A percentile compares a stretch with the other conserved stretches of the same genome.
Evolutionary conservation across 2,329 filamentous ascomycete genomes (phyloP).

Genomic region (Pseudogymnoascus sp.): DNA sequence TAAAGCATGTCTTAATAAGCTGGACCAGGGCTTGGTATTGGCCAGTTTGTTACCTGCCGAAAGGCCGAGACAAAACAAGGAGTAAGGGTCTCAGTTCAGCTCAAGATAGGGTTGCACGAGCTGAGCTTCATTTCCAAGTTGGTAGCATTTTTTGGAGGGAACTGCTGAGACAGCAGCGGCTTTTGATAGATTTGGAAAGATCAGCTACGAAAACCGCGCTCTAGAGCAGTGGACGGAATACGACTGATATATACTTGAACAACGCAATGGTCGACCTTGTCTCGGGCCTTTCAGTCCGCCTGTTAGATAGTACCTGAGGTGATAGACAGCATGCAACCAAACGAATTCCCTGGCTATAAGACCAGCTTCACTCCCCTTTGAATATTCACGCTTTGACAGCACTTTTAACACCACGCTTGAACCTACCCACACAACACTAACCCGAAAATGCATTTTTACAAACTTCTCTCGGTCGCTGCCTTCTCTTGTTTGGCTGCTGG

Average conservation of each 20-base stretch:
- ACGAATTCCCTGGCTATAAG: not conserved
- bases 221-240: not conserved
- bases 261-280: not conserved
- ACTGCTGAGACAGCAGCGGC: not conserved
- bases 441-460: not conserved
- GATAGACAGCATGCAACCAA: not conserved
- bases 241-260: not conserved
- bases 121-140: too few species aligned
- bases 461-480: not conserved
- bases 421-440: not conserved
- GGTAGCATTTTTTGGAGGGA: not conserved
- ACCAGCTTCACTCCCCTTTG: not conserved
- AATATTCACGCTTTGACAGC: not conserved
- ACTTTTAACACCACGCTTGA: not conserved
- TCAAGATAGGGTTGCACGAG: too few species aligned
- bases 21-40: too few species aligned
- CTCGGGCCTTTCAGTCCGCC: not conserved
- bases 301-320: not conserved
- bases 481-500: not conserved
- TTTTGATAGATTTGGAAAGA: not conserved
- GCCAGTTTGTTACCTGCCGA: too few species aligned
- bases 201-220: not conserved
- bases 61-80: too few species aligned
- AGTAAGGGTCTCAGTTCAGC: too few species aligned
- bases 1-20: too few species aligned